Evolutionary conservation across 495 filamentous ascomycete species (phyloP), one percentile per base, ranked within the genome.

Genomic region (Aspergillus sparsus): DNA sequence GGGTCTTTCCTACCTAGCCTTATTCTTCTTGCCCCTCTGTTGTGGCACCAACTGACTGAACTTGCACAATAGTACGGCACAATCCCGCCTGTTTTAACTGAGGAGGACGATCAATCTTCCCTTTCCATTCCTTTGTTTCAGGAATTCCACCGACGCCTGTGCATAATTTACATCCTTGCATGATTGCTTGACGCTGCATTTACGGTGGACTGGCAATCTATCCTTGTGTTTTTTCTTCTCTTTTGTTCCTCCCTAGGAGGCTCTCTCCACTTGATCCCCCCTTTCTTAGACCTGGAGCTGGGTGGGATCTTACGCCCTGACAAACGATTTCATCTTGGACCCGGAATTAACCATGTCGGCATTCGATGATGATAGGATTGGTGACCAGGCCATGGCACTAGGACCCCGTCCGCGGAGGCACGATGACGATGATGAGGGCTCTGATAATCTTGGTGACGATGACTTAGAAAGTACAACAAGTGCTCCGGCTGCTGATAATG

Each of bases 401-500:
- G 79, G 81, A 41, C 70, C 87, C 72, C 79, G 89, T 69, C 78
- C 90, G 80, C 72, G 94, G 79, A 76, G 89, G 80, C 77, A 87
- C 61, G 89, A 92, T 67, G 85, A 87, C 58, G 93, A 97, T 64
- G 93, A 97, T 67, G 92, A 97, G 59, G 86, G 83, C 49, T 90
- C 89, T 31, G 91, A 95, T 67, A 82, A 83, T 44, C 51, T 54
- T 60, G 91, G 92, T 49, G 92, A 96, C 63, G 94, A 98, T 62
- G 94, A 98, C 70, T 80, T 89, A 59, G 91, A 97, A 75, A 97
- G 93, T 66, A 80, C 95, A 67, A 87, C 88, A n/a, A 96, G 92
- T 71, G 86, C 90, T 47, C 86, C 89, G 4, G 83, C 92, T 37
- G 89, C 87, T 56, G 84, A 86, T 62, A 89, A 88, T 67, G 80